phyloP scores from a whole-genome alignment of 1,139 yeast genomes.

The Geotrichum aggregatum region DNA sequence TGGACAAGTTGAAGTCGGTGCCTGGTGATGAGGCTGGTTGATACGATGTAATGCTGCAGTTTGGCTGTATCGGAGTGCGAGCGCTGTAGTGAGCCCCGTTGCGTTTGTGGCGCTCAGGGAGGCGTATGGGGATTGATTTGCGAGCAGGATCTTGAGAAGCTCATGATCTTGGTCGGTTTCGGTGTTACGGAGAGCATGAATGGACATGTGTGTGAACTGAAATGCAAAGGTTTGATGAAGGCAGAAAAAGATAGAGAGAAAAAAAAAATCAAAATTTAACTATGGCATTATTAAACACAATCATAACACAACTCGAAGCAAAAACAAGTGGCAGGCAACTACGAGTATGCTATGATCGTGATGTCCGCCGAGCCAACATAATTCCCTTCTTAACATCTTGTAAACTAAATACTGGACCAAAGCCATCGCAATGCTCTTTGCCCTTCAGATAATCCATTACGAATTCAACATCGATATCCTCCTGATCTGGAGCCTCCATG shows the following conservation, averaged over 20 bases:
- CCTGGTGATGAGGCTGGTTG: not conserved
- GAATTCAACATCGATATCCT: slow-evolving; percentile 49
- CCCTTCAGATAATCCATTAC: slow-evolving; percentile 62
- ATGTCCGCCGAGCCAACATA: slow-evolving; percentile 19
- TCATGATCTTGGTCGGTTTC: slow-evolving; percentile 1
- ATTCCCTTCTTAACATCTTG: slow-evolving; percentile 29
- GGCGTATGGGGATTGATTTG: slow-evolving; percentile 2
- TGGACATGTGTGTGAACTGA: not conserved
- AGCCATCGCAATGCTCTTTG: slow-evolving; percentile 70
- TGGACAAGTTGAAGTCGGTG: slow-evolving; percentile 1
- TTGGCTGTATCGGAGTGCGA: slow-evolving; percentile 3
- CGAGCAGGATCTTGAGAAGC: not conserved
- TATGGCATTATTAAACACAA: not conserved
- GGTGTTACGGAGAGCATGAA: not conserved
- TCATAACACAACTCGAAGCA: not conserved
- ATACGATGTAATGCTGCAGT: not conserved
- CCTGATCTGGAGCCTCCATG: slow-evolving; percentile 45
- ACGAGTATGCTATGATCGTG: not conserved
- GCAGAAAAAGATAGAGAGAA: not conserved
- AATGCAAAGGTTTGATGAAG: not conserved
- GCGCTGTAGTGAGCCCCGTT: slow-evolving; percentile 1
- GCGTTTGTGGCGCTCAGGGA: not conserved
- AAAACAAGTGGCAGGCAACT: not conserved
- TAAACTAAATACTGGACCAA: slow-evolving; percentile 67
- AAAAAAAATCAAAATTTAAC: not conserved